Evolutionary conservation across 208 protist genomes (phyloP).

Genomic region (Trypanosoma cruzi): DNA sequence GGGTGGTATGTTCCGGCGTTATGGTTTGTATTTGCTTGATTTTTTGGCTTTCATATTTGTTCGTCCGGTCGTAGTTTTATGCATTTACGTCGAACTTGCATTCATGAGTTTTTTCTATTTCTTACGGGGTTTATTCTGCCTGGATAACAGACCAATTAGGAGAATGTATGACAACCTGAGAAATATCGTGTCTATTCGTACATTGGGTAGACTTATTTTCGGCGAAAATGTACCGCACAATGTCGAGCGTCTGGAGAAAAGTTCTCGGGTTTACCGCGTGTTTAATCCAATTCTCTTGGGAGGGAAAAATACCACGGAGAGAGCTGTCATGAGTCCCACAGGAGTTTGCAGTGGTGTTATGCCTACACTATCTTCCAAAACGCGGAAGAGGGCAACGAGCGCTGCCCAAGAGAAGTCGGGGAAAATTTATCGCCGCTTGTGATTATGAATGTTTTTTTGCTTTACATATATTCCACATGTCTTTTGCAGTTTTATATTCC

Average conservation of each 20-base stretch:
- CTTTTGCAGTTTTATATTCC: background rate
- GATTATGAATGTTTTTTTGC: background rate
- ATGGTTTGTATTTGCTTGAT: constrained; percentile 47
- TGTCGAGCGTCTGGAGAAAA: constrained; percentile 41
- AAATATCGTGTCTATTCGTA: constrained; percentile 54
- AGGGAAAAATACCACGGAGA: constrained; percentile 32
- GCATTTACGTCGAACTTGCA: constrained; percentile 63
- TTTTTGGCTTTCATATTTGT: constrained; percentile 55
- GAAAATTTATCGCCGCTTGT: background rate
- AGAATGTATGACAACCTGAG: constrained; percentile 53
- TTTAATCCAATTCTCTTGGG: constrained; percentile 53
- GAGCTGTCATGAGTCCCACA: constrained; percentile 30
- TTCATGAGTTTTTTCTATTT: constrained; percentile 41
- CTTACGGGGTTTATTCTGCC: constrained; percentile 20
- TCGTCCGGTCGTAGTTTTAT: constrained; percentile 44
- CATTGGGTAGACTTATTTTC: constrained; percentile 54
- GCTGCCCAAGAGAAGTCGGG: background rate
- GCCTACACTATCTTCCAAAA: background rate
- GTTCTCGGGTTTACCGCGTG: constrained; percentile 55
- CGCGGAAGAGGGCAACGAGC: background rate
- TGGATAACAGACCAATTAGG: constrained; percentile 26
- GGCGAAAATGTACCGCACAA: constrained; percentile 48
- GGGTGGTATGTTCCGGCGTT: constrained; percentile 32
- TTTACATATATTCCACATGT: no score
- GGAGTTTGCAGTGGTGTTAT: background rate